Evolutionary conservation across 2,329 filamentous ascomycete species (phyloP).

Genomic region (Xylariales sp.): DNA sequence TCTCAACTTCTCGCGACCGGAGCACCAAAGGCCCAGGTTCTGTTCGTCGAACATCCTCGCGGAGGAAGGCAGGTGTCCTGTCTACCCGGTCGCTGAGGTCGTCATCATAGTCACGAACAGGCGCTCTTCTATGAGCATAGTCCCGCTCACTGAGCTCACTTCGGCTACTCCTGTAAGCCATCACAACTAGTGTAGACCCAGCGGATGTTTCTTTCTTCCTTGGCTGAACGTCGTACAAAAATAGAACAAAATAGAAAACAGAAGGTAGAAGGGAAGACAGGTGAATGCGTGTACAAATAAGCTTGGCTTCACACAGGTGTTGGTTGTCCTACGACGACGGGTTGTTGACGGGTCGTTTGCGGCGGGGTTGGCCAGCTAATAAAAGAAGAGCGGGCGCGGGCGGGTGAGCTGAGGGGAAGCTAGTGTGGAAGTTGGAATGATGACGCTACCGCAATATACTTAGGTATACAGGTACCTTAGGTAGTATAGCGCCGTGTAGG

Average conservation of each 20-base stretch:
- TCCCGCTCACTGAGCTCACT: constrained; percentile 61
- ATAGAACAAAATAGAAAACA: not conserved
- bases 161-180: constrained; percentile 47
- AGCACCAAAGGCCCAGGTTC: constrained; percentile 66
- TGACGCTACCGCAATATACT: constrained; percentile 31
- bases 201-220: constrained; percentile 1
- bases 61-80: constrained; percentile 63
- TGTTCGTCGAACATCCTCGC: constrained; percentile 60
- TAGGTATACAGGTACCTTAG: too few relatives aligned
- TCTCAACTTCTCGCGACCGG: constrained; percentile 66
- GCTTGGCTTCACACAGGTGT: constrained; percentile 15
- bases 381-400: constrained; percentile 14
- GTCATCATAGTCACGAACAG: constrained; percentile 52
- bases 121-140: constrained; percentile 50
- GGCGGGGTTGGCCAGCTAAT: constrained; percentile 26
- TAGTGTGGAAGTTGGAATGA: constrained; percentile 22
- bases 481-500: constrained; percentile 4
- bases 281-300: constrained; percentile 10
- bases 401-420: constrained; percentile 30
- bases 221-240: not conserved
- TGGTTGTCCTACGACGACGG: constrained; percentile 4
- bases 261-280: not conserved
- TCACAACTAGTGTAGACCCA: constrained; percentile 27
- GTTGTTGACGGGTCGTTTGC: not conserved
- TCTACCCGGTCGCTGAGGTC: constrained; percentile 53